Percentiles rank a stretch among this genome's conserved stretches.
Conservation (phyloP, 1,284 basidiomycete genomes). For the Boletus sp. region DNA sequence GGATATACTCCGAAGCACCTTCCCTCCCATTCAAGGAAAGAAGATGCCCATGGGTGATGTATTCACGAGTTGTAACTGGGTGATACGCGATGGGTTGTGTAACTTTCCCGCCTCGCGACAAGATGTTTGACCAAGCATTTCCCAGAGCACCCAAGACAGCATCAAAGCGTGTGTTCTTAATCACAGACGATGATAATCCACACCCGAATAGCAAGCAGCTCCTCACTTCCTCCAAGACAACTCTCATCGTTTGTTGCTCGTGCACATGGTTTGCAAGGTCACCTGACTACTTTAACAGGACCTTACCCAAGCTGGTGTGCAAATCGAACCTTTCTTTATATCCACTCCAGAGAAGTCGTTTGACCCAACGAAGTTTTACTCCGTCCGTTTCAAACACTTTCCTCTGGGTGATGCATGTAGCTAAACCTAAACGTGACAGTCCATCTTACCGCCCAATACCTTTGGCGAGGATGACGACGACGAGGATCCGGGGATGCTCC, state of each 20-base stretch:
- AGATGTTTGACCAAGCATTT: neutral
- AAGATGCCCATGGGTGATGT: conserved; percentile 76
- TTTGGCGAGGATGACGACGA: conserved; percentile 45
- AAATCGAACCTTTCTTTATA: conserved; percentile 92
- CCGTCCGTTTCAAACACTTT: conserved; percentile 46
- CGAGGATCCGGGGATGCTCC: conserved; percentile 48
- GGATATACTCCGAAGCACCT: conserved; percentile 48
- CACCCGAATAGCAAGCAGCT: conserved; percentile 52
- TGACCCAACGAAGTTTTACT: conserved; percentile 78
- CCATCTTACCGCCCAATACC: conserved; percentile 56
- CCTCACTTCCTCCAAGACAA: conserved; percentile 63
- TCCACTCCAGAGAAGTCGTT: conserved; percentile 67
- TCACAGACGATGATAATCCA: conserved; percentile 85
- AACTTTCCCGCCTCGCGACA: neutral
- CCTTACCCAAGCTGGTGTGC: conserved; percentile 74
- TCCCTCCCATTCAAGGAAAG: conserved; percentile 56
- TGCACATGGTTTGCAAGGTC: neutral
- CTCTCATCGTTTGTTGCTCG: conserved; percentile 50
- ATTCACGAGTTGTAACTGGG: conserved; percentile 83
- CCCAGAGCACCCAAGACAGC: conserved; percentile 79
- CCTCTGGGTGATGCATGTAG: neutral
- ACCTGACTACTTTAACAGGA: conserved; percentile 50
- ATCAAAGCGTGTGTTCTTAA: conserved; percentile 86
- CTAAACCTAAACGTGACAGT: conserved; percentile 35
- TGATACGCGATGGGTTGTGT: conserved; percentile 78